A percentile compares a stretch with the other conserved stretches of the same genome.
phyloP scores from a whole-genome alignment of 2,329 filamentous ascomycete species.

The Nannizziopsis arthrosporioides region DNA sequence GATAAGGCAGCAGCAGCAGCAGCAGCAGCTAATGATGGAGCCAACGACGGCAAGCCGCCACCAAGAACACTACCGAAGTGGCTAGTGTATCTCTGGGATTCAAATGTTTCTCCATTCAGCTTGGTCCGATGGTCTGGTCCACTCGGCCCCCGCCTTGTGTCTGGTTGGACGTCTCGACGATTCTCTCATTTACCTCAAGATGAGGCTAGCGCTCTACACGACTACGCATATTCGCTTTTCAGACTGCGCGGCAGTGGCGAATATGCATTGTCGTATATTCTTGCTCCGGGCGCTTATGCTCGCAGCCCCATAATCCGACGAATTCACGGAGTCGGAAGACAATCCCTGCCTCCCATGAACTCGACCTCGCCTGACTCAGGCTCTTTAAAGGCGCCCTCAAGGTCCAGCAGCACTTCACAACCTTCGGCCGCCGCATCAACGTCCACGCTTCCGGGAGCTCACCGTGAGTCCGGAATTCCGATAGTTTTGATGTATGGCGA shows the following conservation, averaged over 20 bases:
- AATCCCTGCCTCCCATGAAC: conserved; percentile 34
- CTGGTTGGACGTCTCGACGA: conserved; percentile 83
- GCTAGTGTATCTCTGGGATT: conserved; percentile 91
- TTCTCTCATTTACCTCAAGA: conserved; percentile 76
- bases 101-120: conserved; percentile 90
- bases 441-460: not conserved
- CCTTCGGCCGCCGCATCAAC: conserved; percentile 13
- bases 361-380: conserved; percentile 10
- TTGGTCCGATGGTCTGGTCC: conserved; percentile 80
- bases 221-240: conserved; percentile 91
- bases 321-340: conserved; percentile 77
- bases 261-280: conserved; percentile 82
- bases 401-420: conserved; percentile 14
- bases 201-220: conserved; percentile 75
- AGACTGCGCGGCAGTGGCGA: conserved; percentile 84
- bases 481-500: conserved; percentile 94
- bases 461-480: conserved; percentile 57
- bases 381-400: conserved; percentile 9
- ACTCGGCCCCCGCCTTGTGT: conserved; percentile 80
- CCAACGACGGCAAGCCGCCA: conserved; percentile 34
- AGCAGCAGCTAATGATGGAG: conserved; percentile 23
- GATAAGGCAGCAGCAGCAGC: conserved; percentile 28
- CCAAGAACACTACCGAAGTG: conserved; percentile 62
- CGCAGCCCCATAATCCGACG: conserved; percentile 75
- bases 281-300: conserved; percentile 87